Percentiles rank a stretch among this genome's conserved stretches.
phyloP scores from a whole-genome alignment of 2,329 filamentous ascomycete genomes.

The Colletotrichum horii region DNA sequence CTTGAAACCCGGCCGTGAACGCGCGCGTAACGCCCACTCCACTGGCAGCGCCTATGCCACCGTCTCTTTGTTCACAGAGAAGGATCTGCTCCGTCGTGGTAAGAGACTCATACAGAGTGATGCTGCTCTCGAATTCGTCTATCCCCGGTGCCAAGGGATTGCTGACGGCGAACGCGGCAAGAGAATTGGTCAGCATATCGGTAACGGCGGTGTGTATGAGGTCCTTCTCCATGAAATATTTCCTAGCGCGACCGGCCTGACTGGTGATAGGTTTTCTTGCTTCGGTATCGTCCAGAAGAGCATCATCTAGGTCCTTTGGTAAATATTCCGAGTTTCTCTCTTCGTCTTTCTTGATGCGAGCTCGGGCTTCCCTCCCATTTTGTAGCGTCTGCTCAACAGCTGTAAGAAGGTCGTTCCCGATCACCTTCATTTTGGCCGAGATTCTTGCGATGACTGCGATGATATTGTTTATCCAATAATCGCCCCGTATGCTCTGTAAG shows the following conservation, averaged over 20 bases:
- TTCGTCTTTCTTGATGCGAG: too few species aligned
- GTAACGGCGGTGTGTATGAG: background rate
- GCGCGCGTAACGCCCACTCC: background rate
- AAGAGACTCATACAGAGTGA: background rate
- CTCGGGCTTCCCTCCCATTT: background rate
- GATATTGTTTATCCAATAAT: background rate
- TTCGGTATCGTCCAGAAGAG: too few species aligned
- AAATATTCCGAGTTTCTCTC: too few species aligned
- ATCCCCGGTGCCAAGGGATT: background rate
- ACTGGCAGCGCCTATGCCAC: background rate
- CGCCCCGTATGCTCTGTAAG: background rate
- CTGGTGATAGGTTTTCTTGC: too few species aligned
- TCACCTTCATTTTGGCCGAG: background rate
- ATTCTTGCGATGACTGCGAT: background rate
- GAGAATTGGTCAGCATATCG: background rate
- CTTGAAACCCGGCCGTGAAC: rapidly evolving
- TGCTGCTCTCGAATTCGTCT: background rate
- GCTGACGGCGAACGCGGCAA: background rate
- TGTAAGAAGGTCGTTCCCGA: background rate
- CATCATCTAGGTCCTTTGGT: too few species aligned
- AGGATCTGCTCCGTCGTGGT: background rate
- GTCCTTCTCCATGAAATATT: background rate
- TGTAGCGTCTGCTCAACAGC: background rate
- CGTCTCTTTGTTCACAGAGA: background rate
- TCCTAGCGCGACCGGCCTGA: too few species aligned